A percentile compares a stretch with the other conserved stretches of the same genome.
Evolutionary conservation across 2,329 filamentous ascomycete species (phyloP).

Genomic region (Diplodia corticola): DNA sequence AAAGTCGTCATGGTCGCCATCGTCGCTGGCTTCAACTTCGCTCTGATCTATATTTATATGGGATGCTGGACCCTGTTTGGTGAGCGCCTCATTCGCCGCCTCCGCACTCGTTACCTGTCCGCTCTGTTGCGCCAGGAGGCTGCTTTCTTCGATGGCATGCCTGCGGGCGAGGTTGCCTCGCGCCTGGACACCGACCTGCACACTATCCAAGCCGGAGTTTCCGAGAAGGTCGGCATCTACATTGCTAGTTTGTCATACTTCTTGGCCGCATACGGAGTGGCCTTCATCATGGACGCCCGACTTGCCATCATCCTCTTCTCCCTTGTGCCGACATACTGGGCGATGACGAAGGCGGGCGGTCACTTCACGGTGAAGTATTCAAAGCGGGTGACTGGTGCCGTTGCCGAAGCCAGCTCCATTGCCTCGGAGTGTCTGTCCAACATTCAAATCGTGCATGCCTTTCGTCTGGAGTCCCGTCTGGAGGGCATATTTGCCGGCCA

Average conservation of each 20-base stretch:
- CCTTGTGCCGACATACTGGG: slow-evolving; percentile 66
- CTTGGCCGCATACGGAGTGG: slow-evolving; percentile 8
- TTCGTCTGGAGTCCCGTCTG: background rate
- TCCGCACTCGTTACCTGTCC: slow-evolving; percentile 3
- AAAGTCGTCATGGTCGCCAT: slow-evolving; percentile 5
- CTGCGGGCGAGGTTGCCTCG: slow-evolving; percentile 2
- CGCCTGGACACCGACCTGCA: slow-evolving; percentile 9
- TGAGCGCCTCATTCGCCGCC: slow-evolving; percentile 5
- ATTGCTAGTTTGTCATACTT: slow-evolving; percentile 14
- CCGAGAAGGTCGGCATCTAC: slow-evolving; percentile 17
- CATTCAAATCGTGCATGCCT: slow-evolving; percentile 15
- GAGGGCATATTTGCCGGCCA: slow-evolving; percentile 11
- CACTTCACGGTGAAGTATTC: slow-evolving; percentile 13
- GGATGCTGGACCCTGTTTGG: slow-evolving; percentile 19
- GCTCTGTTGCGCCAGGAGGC: slow-evolving; percentile 6
- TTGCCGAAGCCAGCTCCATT: slow-evolving; percentile 12
- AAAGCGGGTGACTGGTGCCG: background rate
- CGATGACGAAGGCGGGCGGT: slow-evolving; percentile 47
- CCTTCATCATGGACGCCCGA: slow-evolving; percentile 12
- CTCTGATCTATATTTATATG: slow-evolving; percentile 8
- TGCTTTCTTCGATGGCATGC: slow-evolving; percentile 5
- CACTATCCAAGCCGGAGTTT: slow-evolving; percentile 18
- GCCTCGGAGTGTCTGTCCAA: slow-evolving; percentile 11
- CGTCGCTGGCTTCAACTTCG: slow-evolving; percentile 11
- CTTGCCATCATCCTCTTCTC: slow-evolving; percentile 34